phyloP scores from a whole-genome alignment of 345 rosid species.

The Diplotaxis tenuifolia region DNA sequence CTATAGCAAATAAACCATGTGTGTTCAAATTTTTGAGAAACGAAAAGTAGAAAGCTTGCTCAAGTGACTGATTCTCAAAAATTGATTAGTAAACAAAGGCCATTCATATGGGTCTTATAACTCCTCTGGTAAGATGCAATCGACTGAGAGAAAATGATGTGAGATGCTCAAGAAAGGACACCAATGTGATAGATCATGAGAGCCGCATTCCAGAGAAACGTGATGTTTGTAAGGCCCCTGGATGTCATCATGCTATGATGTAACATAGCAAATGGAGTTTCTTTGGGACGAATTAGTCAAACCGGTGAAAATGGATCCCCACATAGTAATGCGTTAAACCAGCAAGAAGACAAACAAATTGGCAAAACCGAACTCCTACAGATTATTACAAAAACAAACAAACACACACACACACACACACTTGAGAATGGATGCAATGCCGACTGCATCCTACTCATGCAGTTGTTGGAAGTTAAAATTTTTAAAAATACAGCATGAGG shows the following conservation, averaged over 20 bases:
- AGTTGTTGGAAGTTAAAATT: conserved; percentile 54
- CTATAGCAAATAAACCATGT: neutral
- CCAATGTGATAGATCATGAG: neutral
- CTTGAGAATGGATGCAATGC: conserved; percentile 62
- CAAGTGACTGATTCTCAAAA: too few relatives aligned
- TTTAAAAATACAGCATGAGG: neutral
- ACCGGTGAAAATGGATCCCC: conserved; percentile 6
- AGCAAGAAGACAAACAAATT: conserved; percentile 30
- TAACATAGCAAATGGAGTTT: conserved; percentile 35
- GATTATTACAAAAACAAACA: too few relatives aligned
- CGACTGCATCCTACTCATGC: conserved; percentile 75
- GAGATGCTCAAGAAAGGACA: conserved; percentile 8
- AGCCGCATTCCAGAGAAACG: conserved; percentile 10
- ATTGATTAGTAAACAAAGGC: too few relatives aligned
- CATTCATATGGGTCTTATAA: too few relatives aligned
- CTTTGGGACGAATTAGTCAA: conserved; percentile 11
- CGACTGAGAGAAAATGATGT: too few relatives aligned
- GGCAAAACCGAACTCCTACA: conserved; percentile 37
- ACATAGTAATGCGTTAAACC: conserved; percentile 32
- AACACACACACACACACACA: too few relatives aligned
- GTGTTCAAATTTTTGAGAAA: too few relatives aligned
- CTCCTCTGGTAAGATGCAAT: too few relatives aligned
- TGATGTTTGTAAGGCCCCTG: conserved; percentile 5
- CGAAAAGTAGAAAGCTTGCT: too few relatives aligned
- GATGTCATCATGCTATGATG: too few relatives aligned